Percentiles rank a stretch among this genome's conserved stretches.
phyloP scores from a whole-genome alignment of 768 basidiomycete species.

The Suillus variegatus region DNA sequence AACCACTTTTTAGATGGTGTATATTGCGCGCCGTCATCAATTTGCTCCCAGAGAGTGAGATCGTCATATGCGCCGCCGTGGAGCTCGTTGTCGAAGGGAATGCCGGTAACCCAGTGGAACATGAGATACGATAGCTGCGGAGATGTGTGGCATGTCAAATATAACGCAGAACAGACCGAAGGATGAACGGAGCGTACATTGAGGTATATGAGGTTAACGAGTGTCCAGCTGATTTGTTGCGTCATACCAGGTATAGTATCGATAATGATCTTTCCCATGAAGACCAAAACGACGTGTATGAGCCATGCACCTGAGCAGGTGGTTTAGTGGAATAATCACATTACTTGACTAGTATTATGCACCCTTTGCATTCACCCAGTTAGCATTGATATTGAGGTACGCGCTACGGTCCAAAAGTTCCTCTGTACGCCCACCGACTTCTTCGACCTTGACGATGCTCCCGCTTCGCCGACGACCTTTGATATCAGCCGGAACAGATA shows the following conservation, averaged over 20 bases:
- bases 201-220: slow-evolving; percentile 89
- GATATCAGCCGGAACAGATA: slow-evolving; percentile 30
- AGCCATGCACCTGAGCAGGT: slow-evolving; percentile 84
- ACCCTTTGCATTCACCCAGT: slow-evolving; percentile 97
- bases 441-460: slow-evolving; percentile 84
- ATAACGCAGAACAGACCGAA: slow-evolving; percentile 5
- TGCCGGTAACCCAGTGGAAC: slow-evolving; percentile 98
- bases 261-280: slow-evolving; percentile 86
- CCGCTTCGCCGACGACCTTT: slow-evolving; percentile 60
- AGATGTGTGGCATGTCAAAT: slow-evolving; percentile 6
- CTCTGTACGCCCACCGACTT: slow-evolving; percentile 73
- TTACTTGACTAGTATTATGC: slow-evolving; percentile 16
- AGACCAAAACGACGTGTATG: slow-evolving; percentile 93
- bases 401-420: slow-evolving; percentile 78
- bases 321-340: slow-evolving; percentile 7
- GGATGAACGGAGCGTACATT: slow-evolving; percentile 56
- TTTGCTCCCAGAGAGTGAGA: slow-evolving; percentile 98
- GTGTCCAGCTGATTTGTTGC: slow-evolving; percentile 93
- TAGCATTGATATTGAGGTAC: slow-evolving; percentile 83
- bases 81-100: slow-evolving; percentile 87
- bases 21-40: slow-evolving; percentile 97
- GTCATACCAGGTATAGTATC: slow-evolving; percentile 95
- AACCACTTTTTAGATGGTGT: slow-evolving; percentile 99
- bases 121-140: slow-evolving; percentile 90
- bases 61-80: slow-evolving; percentile 97